A percentile compares a stretch with the other conserved stretches of the same genome.
Conservation (phyloP, 495 filamentous ascomycete species). For the Melanomma pulvis-pyrius region DNA sequence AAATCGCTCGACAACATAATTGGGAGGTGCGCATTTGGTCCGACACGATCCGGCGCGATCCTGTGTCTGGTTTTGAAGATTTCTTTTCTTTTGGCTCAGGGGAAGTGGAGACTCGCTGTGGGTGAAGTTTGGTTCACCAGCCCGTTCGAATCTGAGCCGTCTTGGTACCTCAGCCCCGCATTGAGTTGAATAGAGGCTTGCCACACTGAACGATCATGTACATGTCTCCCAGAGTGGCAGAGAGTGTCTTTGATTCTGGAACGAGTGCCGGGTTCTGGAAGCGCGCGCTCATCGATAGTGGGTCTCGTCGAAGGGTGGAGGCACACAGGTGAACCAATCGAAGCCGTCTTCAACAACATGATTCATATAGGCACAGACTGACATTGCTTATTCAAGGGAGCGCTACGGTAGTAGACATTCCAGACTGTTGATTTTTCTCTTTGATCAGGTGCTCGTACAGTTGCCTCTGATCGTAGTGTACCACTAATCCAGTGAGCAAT, state of each 20-base stretch:
- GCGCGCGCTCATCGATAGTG: neutral
- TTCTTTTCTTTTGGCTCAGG: no score
- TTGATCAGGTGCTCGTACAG: neutral
- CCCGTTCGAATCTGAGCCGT: no score
- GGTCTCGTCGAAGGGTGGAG: neutral
- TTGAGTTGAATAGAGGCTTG: neutral
- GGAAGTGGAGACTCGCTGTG: no score
- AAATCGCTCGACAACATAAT: no score
- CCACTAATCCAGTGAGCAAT: neutral
- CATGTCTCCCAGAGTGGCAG: neutral
- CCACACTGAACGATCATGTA: neutral
- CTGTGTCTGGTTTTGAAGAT: no score
- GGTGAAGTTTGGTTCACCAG: no score
- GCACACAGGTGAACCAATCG: neutral
- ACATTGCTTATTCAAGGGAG: neutral
- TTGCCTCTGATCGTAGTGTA: neutral
- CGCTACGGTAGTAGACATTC: no score
- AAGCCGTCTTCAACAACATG: neutral
- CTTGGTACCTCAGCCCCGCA: neutral
- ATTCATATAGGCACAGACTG: neutral
- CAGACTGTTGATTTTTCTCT: neutral
- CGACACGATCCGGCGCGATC: no score
- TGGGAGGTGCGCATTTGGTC: no score
- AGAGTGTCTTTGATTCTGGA: neutral
- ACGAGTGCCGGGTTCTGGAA: neutral